These are phyloP conservation scores for Astragalus glycyphyllos DNA, from an alignment of 306 rosid genomes.

Conservation along the genomic window DNA sequence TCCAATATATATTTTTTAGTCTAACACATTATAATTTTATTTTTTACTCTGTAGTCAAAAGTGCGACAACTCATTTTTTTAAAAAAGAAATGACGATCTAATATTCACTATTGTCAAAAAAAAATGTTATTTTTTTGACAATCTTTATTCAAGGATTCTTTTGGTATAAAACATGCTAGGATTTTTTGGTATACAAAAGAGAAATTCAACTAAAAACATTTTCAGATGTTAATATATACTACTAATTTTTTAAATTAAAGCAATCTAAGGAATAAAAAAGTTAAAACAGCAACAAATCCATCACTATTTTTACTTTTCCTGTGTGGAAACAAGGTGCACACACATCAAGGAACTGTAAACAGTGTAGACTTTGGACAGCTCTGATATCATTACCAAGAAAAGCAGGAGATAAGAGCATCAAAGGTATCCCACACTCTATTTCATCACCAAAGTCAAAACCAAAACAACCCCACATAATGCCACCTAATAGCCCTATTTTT, in stretches of 20 bases:
- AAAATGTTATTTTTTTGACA: no score
- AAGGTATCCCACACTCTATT: background rate
- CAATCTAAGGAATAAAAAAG: slow-evolving; percentile 18
- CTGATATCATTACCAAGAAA: slow-evolving; percentile 39
- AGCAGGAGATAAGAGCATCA: slow-evolving; percentile 18
- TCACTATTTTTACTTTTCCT: background rate
- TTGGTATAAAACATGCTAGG: background rate
- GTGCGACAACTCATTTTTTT: no score
- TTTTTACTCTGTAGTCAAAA: no score
- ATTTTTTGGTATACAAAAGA: no score
- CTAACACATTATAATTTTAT: no score
- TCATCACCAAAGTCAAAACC: slow-evolving; percentile 47
- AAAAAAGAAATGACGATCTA: no score
- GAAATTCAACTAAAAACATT: no score
- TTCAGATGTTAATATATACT: no score
- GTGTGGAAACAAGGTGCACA: slow-evolving; percentile 36
- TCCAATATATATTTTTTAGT: no score
- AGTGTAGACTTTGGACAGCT: slow-evolving; percentile 39
- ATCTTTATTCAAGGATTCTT: no score
- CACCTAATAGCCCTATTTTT: background rate
- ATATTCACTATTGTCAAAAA: no score
- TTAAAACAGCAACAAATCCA: slow-evolving; percentile 11
- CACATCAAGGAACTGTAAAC: slow-evolving; percentile 41
- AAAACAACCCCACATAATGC: background rate
- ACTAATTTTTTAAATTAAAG: slow-evolving; percentile 38